These are phyloP conservation scores for Phlebiopsis flavidoalba DNA, from an alignment of 768 basidiomycete genomes.

Conservation along the genomic window DNA sequence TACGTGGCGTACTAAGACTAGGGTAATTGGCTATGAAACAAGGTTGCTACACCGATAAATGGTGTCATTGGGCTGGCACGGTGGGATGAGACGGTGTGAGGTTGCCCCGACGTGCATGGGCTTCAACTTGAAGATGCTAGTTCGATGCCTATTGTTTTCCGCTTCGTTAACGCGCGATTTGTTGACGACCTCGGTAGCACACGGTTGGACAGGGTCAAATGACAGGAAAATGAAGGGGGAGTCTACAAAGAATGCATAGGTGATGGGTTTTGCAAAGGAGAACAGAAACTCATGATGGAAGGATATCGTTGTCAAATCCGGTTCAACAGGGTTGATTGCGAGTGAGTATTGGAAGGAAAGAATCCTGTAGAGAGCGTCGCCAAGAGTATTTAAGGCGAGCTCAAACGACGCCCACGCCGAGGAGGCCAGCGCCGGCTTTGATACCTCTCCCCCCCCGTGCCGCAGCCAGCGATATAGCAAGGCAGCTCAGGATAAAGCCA, in stretches of 20 bases:
- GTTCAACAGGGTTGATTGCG: not conserved
- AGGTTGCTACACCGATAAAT: constrained; percentile 17
- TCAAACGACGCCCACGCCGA: constrained; percentile 49
- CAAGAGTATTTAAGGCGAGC: too few species aligned
- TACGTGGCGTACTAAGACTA: too few species aligned
- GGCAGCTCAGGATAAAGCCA: constrained; percentile 78
- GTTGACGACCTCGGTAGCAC: not conserved
- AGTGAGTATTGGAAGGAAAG: not conserved
- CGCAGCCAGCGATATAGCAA: constrained; percentile 73
- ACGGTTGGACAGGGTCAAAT: not conserved
- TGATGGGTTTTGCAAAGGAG: not conserved
- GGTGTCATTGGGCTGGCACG: constrained; percentile 25
- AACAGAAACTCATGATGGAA: not conserved
- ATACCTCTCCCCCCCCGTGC: constrained; percentile 64
- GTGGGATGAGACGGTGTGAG: not conserved
- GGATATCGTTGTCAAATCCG: too few species aligned
- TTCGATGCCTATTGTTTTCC: not conserved
- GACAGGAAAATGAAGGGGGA: not conserved
- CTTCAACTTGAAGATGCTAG: not conserved
- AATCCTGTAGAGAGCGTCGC: not conserved
- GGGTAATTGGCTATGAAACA: not conserved
- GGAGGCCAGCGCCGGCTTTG: constrained; percentile 57
- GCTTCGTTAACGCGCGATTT: not conserved
- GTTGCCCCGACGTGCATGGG: not conserved
- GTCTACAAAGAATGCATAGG: not conserved